Conservation (phyloP, 2,329 filamentous ascomycete genomes). For the Neonectria magnoliae region DNA sequence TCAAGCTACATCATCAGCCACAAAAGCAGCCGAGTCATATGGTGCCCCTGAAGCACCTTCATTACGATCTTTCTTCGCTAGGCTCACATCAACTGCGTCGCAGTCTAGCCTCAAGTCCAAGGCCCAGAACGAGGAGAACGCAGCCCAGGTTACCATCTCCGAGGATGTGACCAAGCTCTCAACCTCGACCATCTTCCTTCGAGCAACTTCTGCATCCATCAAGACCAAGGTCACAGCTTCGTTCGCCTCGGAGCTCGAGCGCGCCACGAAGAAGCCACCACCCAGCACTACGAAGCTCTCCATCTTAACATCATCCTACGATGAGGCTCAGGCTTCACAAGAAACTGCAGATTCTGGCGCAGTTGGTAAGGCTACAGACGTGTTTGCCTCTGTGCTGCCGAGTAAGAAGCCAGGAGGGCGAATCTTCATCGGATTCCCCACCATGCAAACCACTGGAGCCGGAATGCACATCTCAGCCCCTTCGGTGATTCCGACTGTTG, state of each 20-base stretch:
- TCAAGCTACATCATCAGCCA: slow-evolving; percentile 50
- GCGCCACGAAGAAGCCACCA: slow-evolving; percentile 96
- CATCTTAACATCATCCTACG: slow-evolving; percentile 90
- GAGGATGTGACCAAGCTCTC: slow-evolving; percentile 78
- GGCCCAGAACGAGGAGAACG: slow-evolving; percentile 69
- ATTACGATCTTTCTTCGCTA: slow-evolving; percentile 81
- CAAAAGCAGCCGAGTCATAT: slow-evolving; percentile 61
- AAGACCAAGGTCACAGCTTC: slow-evolving; percentile 76
- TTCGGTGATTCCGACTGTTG: slow-evolving; percentile 95
- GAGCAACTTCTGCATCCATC: slow-evolving; percentile 86
- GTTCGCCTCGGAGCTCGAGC: slow-evolving; percentile 87
- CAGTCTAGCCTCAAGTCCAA: slow-evolving; percentile 63
- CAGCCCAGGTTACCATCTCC: slow-evolving; percentile 68
- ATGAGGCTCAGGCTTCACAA: slow-evolving; percentile 76
- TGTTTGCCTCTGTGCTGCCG: slow-evolving; percentile 91
- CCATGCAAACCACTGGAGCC: slow-evolving; percentile 93
- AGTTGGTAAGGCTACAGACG: slow-evolving; percentile 71
- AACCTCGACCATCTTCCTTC: slow-evolving; percentile 85
- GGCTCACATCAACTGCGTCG: slow-evolving; percentile 69
- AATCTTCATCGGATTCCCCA: slow-evolving; percentile 98
- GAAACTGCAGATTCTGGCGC: slow-evolving; percentile 55
- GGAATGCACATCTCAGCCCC: slow-evolving; percentile 95
- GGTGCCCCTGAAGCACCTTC: slow-evolving; percentile 65
- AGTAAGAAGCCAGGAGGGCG: slow-evolving; percentile 83
- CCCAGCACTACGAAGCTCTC: slow-evolving; percentile 88